Evolutionary conservation across 768 basidiomycete genomes (phyloP), one percentile per base, ranked within the genome.

Genomic region (Multifurca ochricompacta): DNA sequence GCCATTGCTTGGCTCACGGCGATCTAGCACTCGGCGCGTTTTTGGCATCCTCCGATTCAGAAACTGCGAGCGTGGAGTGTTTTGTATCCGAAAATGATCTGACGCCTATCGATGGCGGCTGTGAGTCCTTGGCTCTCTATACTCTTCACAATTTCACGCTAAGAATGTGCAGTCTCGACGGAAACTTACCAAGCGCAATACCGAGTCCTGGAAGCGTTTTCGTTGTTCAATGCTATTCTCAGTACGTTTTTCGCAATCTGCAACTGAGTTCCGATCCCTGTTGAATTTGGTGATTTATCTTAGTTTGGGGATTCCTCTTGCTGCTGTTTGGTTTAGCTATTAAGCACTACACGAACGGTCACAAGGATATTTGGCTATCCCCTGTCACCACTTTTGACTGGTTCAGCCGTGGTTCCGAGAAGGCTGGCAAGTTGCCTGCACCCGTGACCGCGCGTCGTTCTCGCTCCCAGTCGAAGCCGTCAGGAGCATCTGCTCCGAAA

Each of bases 111-210:
- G 68, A 79, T 52, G 79, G 83, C 51, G 79, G 76, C 59, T 89
- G 87, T 89, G 64, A 71, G 86, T 75, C 35, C 37, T 16, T 41
- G 34, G 35, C n/a, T 46, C n/a, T 46, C 34, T 40, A 40, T 18
- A 30, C 32, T 6, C 25, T 30, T 21, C 44, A 6, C n/a, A 39
- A 18, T 18, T 2, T 25, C 39, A n/a, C 14, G 3, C 46, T 47
- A 16, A 48, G 18, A 51, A 35, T 28, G 8, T 18, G 16, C 62
- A 91, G 89, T 90, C 70, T 82, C 86, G 52, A 90, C 87, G 21
- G 85, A 88, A 62, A 86, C 86, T 56, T 91, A 85, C 67, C 89
- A 89, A 60, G 87, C 88, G n/a, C 89, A 90, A 73, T 91, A 90
- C 66, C 81, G 83, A 27, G 88, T 90, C 18, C 73, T 91, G 55